These are phyloP conservation scores for Echria macrotheca DNA, from an alignment of 495 filamentous ascomycete species.

Conservation along the genomic window DNA sequence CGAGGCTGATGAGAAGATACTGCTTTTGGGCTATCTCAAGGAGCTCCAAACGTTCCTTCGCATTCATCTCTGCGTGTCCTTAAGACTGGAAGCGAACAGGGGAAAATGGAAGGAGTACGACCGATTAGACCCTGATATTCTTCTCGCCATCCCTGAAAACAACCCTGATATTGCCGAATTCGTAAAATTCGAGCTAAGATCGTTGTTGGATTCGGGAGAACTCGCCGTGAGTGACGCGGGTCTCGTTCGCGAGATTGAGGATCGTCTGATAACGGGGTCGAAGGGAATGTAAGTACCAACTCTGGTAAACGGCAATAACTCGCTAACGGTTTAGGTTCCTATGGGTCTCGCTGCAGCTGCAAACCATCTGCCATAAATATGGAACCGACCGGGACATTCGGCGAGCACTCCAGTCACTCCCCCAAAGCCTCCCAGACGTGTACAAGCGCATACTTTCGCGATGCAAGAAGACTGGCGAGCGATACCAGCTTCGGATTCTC, in stretches of 20 bases:
- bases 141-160: slow-evolving; percentile 26
- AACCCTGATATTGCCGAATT: slow-evolving; percentile 38
- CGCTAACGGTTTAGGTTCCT: slow-evolving; percentile 20
- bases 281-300: slow-evolving; percentile 31
- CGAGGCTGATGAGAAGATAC: slow-evolving; percentile 17
- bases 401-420: slow-evolving; percentile 33
- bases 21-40: slow-evolving; percentile 19
- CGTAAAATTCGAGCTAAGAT: slow-evolving; percentile 32
- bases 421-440: slow-evolving; percentile 35
- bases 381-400: slow-evolving; percentile 37
- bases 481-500: slow-evolving; percentile 26
- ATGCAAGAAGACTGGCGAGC: slow-evolving; percentile 17
- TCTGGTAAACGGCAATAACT: background rate
- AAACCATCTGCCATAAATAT: slow-evolving; percentile 31
- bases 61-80: slow-evolving; percentile 26
- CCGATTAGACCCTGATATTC: slow-evolving; percentile 20
- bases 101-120: slow-evolving; percentile 15
- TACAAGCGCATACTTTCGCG: slow-evolving; percentile 35
- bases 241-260: slow-evolving; percentile 32
- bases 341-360: slow-evolving; percentile 43
- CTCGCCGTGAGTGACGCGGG: slow-evolving; percentile 33
- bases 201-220: slow-evolving; percentile 24
- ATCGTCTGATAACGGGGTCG: slow-evolving; percentile 26
- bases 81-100: slow-evolving; percentile 3
- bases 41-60: slow-evolving; percentile 17